Evolutionary conservation across 768 basidiomycete genomes (phyloP), one percentile per base, ranked within the genome.

Genomic region (Lactarius pseudohatsudake): DNA sequence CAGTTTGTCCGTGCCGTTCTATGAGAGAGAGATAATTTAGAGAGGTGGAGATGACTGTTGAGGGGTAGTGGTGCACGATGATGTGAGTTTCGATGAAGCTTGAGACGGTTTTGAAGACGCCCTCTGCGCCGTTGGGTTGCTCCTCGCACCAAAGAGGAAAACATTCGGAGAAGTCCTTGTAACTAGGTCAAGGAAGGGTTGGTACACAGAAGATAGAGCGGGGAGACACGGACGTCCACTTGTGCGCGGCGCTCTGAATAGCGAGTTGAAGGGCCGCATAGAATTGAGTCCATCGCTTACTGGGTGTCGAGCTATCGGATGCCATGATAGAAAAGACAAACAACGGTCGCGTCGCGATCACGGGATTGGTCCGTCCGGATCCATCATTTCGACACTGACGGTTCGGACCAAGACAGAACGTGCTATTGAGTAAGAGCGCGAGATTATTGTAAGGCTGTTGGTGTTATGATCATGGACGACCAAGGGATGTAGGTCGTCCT

Each of bases 71-170:
- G 64, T 72, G 65, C 63, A 71, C 76, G 62, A 75, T 81, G 76
- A 85, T 88, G 59, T 86, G 81, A 15, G 84, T 81, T 70, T 92
- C 89, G 72, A 91, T 88, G 62, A 89, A 89, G 68, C 85, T 80
- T 6, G 89, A 85, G 20, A 92, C 85, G 20, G 84, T 85, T 63
- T 86, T 86, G 72, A 74, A 76, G 43, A 76, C 73, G 9, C 73
- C 72, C 20, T 75, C 71, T 30, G 77, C 76, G 40, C 74, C 73
- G 56, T 75, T 75, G 28, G 77, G 75, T 61, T 77, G 67, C 26
- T 79, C 78, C 55, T 78, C 75, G 62, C 76, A 77, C 74, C 76
- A 78, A 28, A 77, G 70, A 15, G 78, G 74, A 68, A 80, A 80
- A 57, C 79, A 79, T 57, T 74, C 79, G 2, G 73, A 68, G 64